Base-by-base conservation (phyloP, 140 eudicot species). In the Senecio squalidus region DNA sequence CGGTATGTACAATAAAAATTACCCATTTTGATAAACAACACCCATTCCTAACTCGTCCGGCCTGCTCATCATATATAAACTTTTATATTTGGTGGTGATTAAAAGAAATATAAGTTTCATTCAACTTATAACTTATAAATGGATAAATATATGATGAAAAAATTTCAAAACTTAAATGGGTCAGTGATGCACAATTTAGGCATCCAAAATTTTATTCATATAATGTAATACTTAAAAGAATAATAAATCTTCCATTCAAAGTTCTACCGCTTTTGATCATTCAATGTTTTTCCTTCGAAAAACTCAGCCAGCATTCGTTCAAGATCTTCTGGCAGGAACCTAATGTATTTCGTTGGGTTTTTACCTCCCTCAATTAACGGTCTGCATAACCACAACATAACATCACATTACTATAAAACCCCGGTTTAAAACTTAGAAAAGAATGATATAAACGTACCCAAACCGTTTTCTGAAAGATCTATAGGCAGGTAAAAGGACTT, bases 401-500 rank as follows among this genome's bases (percentile, higher is more conserved):
- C 22, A 30, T 29, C 53, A 11, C 14, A 27, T 45, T 40, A 41
- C 30, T 25, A 38, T n/a, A n/a, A n/a, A n/a, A n/a, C n/a, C n/a
- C n/a, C n/a, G n/a, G n/a, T n/a, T n/a, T n/a, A n/a, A n/a, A n/a
- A n/a, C 34, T 31, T 55, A 18, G 3, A 15, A 24, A 20, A 60
- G 9, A 40, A 60, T 8, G 17, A 39, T 15, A 38, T 24, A 16
- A 26, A 26, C 57, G 7, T 11, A 91, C 98, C 94, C 91, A 5
- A 71, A 86, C 31, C 97, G 90, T 58, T 50, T 83, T 31, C 62
- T 36, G 64, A 78, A 91, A 51, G 94, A 76, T 69, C 98, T 63
- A 48, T 86, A 91, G 51, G 98, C 98, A 1, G 98, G 96, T 68
- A 91, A 76, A 22, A 91, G 81, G 80, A 91, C 94, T 82, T 90